Evolutionary conservation across 164 flowering plant species (phyloP).

Genomic region (Sedum album): DNA sequence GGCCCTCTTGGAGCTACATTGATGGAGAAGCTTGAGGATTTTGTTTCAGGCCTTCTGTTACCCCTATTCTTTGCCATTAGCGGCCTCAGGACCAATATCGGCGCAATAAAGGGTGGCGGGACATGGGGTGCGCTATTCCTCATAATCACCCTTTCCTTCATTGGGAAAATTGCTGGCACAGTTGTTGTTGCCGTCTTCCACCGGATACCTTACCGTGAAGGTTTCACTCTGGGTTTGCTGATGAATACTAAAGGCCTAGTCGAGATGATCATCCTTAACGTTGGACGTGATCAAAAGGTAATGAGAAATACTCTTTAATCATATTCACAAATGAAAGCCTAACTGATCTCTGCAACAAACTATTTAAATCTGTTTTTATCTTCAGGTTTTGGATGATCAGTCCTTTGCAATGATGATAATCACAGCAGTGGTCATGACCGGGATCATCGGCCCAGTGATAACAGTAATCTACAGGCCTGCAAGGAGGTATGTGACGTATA

Average conservation of each 20-base stretch:
- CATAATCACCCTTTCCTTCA: conserved; percentile 2
- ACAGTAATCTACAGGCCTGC: conserved; percentile 4
- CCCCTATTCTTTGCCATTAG: conserved; percentile 10
- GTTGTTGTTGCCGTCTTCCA: conserved; percentile 5
- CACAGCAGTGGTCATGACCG: conserved; percentile 7
- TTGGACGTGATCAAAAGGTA: conserved; percentile 4
- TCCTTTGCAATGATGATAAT: conserved; percentile 9
- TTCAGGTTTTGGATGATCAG: conserved; percentile 8
- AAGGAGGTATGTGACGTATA: conserved; percentile 1
- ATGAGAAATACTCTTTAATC: background rate
- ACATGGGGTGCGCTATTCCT: background rate
- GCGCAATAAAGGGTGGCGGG: background rate
- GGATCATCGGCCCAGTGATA: background rate
- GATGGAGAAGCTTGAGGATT: conserved; percentile 10
- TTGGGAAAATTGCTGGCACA: conserved; percentile 6
- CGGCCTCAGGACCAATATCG: conserved; percentile 4
- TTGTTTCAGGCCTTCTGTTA: conserved; percentile 8
- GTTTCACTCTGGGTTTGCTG: conserved; percentile 9
- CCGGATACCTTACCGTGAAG: conserved; percentile 8
- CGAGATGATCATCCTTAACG: conserved; percentile 11
- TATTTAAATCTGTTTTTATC: background rate
- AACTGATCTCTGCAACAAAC: background rate
- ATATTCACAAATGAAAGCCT: too few species aligned
- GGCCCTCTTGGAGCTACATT: conserved; percentile 6
- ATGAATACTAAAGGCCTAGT: conserved; percentile 10